phyloP scores from a whole-genome alignment of 164 flowering plant genomes.

The Cinnamomum chago region DNA sequence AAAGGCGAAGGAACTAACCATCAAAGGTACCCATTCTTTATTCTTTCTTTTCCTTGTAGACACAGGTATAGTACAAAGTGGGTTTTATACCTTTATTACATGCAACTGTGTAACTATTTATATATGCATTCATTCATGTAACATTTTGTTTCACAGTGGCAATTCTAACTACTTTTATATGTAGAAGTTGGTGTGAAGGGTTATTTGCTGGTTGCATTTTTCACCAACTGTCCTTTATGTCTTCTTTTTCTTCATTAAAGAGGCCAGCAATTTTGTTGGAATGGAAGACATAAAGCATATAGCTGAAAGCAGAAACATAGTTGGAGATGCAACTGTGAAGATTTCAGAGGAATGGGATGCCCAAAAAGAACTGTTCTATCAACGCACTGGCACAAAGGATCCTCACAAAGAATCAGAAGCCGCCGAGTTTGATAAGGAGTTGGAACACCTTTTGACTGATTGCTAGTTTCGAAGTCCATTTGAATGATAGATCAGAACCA shows the following conservation, averaged over 20 bases:
- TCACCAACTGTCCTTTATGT: not conserved
- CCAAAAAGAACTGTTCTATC: conserved; percentile 43
- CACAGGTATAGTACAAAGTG: not conserved
- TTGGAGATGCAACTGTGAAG: conserved; percentile 48
- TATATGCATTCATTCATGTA: not conserved
- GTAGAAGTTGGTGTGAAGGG: not conserved
- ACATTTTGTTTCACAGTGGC: not conserved
- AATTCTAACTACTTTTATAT: not conserved
- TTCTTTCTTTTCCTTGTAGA: not conserved
- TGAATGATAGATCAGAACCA: no score
- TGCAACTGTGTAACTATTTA: no score
- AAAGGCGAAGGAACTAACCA: conserved; percentile 24
- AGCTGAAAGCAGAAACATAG: conserved; percentile 32
- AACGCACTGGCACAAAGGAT: conserved; percentile 33
- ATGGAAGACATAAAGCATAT: conserved; percentile 64
- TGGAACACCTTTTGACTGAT: conserved; percentile 27
- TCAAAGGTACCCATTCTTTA: conserved; percentile 45
- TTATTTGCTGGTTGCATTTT: not conserved
- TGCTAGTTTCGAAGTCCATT: not conserved
- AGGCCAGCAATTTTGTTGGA: conserved; percentile 52
- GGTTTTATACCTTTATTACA: not conserved
- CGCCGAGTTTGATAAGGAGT: conserved; percentile 25
- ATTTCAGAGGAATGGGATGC: conserved; percentile 49
- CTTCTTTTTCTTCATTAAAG: conserved; percentile 20
- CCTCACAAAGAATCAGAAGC: conserved; percentile 14